phyloP scores from a whole-genome alignment of 148 eudicot species.

The Simmondsia chinensis region DNA sequence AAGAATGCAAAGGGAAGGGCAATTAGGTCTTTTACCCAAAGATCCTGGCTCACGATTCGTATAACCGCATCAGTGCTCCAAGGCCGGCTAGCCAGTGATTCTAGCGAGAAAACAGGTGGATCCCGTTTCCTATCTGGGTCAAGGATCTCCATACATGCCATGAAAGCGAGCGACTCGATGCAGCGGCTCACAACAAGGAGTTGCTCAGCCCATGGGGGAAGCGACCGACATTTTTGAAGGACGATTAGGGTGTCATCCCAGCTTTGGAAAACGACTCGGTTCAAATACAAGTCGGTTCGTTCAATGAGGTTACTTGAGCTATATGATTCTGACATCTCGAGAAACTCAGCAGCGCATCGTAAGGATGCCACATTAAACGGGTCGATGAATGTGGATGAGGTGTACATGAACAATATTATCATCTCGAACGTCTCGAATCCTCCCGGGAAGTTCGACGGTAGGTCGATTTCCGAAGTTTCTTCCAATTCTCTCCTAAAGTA shows the following conservation, averaged over 20 bases:
- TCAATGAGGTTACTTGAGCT: slow-evolving; percentile 59
- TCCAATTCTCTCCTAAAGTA: slow-evolving; percentile 52
- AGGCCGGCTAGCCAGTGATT: slow-evolving; percentile 39
- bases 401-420: slow-evolving; percentile 86
- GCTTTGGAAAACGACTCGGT: slow-evolving; percentile 81
- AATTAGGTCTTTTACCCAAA: slow-evolving; percentile 82
- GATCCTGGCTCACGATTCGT: slow-evolving; percentile 41
- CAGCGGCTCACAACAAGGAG: slow-evolving; percentile 83
- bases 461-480: slow-evolving; percentile 48
- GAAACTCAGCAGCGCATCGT: slow-evolving; percentile 80
- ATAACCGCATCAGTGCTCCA: slow-evolving; percentile 44
- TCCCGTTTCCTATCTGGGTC: slow-evolving; percentile 81
- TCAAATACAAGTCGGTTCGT: slow-evolving; percentile 73
- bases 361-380: slow-evolving; percentile 78
- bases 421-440: slow-evolving; percentile 85
- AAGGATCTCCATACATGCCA: slow-evolving; percentile 99
- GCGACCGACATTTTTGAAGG: slow-evolving; percentile 58
- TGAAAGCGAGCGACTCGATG: slow-evolving; percentile 89
- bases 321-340: slow-evolving; percentile 62
- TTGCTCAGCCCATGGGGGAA: slow-evolving; percentile 80
- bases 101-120: slow-evolving; percentile 38
- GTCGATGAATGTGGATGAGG: slow-evolving; percentile 72
- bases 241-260: slow-evolving; percentile 89
- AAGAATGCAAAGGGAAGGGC: slow-evolving; percentile 65
- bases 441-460: slow-evolving; percentile 78